Evolutionary conservation across 2,329 filamentous ascomycete genomes (phyloP), one percentile per base, ranked within the genome.

Genomic region (Beauveria sp.): DNA sequence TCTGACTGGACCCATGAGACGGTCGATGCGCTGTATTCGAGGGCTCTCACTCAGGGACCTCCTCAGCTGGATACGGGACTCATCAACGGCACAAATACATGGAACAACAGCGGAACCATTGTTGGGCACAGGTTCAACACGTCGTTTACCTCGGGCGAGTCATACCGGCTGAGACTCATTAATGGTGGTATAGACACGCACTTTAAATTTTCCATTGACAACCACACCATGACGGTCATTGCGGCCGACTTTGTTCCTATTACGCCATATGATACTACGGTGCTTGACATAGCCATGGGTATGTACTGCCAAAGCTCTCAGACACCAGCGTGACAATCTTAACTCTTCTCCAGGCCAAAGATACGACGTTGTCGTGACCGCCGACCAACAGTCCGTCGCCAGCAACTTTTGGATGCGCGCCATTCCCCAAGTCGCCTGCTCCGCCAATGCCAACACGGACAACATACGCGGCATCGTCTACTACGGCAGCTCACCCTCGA

Each of bases 181-280:
- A 82, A 82, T 66, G 73, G 69, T 2, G 76, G 76, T 34, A 68
- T 76, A 20, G 77, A 79, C 43, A 75, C 71, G 0, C 72, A 74
- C 64, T 77, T 76, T 68, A 76, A 76, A 63, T 83, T 84, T 65
- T 75, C 73, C 40, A 81, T 84, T 62, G 81, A 84, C 68, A 78
- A 80, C 55, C 85, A 88, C 68, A 77, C 68, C 0, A 69, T 88
- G 65, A 80, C 75, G 0, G 83, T 88, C 41, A 84, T 88, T 44
- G 76, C 79, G 0, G 73, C 71, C n/a, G 85, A 86, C 62, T 71
- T 87, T 4, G 81, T 87, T 0, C 82, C 84, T 2, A 76, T 88
- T 26, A 66, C 75, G 26, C 84, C 84, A 0, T 87, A 80, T 63
- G 70, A 71, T 0, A 79, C 83, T 0, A 73, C 76, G 0, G 57